Conservation (phyloP, 2,329 filamentous ascomycete genomes). For the Botryotinia globosa region DNA sequence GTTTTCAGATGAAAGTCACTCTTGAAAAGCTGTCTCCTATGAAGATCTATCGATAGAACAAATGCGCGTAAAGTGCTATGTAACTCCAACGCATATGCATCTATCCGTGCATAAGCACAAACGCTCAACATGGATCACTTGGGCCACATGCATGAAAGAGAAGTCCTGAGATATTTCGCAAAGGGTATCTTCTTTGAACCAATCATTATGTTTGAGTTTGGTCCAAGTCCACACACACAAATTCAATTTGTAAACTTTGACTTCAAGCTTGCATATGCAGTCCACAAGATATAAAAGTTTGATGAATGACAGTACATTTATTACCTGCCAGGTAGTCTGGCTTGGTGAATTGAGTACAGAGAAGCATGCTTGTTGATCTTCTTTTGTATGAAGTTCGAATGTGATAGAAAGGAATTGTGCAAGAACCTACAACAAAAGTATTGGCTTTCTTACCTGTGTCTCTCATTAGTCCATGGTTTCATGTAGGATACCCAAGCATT, state of each 20-base stretch:
- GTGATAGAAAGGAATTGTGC: not conserved
- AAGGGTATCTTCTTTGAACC: not conserved
- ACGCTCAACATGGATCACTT: not conserved
- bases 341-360: not conserved
- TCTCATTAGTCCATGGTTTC: not conserved
- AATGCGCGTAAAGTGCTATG: not conserved
- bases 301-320: not conserved
- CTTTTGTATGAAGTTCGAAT: not conserved
- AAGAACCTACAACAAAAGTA: not conserved
- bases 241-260: not conserved
- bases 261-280: not conserved
- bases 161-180: not conserved
- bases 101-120: not conserved
- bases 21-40: not conserved
- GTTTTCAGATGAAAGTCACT: not conserved
- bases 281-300: not conserved
- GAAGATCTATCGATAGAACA: not conserved
- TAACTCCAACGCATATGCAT: not conserved
- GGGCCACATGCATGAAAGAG: not conserved
- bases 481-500: too few relatives aligned
- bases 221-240: not conserved
- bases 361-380: not conserved
- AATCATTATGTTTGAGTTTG: not conserved
- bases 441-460: not conserved
- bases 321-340: not conserved